These are phyloP conservation scores for Chaetoscypha palmicola DNA, from an alignment of 2,329 filamentous ascomycete genomes.

Conservation along the genomic window DNA sequence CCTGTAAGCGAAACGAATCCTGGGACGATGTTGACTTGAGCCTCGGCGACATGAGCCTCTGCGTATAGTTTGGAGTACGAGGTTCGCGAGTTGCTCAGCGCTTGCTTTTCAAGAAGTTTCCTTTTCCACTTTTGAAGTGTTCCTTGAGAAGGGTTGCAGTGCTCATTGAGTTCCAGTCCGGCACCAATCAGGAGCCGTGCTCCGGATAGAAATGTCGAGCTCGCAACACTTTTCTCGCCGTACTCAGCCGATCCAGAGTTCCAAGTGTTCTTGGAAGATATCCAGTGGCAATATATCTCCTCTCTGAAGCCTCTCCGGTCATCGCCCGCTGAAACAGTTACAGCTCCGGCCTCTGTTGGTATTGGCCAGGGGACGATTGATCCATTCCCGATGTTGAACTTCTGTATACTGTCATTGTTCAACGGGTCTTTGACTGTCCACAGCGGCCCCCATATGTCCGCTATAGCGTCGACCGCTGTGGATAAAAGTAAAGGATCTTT, in stretches of 20 bases:
- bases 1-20: conserved; percentile 8
- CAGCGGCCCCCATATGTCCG: conserved; percentile 13
- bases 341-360: not conserved
- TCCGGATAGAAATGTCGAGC: not conserved
- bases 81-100: conserved; percentile 10
- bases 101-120: conserved; percentile 1
- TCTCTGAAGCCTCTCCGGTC: too few species aligned
- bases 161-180: not conserved
- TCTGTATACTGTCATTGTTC: conserved; percentile 5
- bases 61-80: conserved; percentile 2
- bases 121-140: not conserved
- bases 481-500: conserved; percentile 9
- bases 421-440: conserved; percentile 3
- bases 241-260: not conserved
- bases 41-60: conserved; percentile 12
- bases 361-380: conserved; percentile 12
- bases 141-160: not conserved
- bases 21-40: conserved; percentile 9
- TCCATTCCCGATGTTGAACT: conserved; percentile 16
- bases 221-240: not conserved
- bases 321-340: too few species aligned
- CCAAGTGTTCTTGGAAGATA: conserved; percentile 7
- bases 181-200: too few species aligned
- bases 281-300: conserved; percentile 10
- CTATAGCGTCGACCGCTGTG: conserved; percentile 4